Conservation (phyloP, 1,139 yeast genomes). For the Blastobotrys arbuscula region DNA sequence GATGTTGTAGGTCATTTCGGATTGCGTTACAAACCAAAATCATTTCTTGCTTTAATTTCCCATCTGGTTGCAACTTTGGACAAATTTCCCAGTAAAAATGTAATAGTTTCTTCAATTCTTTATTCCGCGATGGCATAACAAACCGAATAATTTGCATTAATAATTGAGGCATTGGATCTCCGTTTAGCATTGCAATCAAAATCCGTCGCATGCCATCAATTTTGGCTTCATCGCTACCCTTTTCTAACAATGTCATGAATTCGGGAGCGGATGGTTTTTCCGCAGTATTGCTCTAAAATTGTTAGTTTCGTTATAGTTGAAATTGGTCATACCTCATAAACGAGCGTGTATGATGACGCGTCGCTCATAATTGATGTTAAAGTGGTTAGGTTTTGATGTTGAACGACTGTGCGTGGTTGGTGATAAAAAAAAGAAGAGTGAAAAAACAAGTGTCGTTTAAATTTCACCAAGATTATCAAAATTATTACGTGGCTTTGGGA, state of each 20-base stretch:
- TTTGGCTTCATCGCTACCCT: constrained; percentile 83
- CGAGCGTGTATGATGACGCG: constrained; percentile 33
- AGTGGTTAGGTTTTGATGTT: background rate
- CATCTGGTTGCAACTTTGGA: constrained; percentile 81
- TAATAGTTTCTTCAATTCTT: constrained; percentile 83
- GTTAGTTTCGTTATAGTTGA: background rate
- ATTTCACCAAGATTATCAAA: background rate
- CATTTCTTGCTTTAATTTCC: constrained; percentile 97
- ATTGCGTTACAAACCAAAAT: constrained; percentile 96
- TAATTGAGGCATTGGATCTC: constrained; percentile 90
- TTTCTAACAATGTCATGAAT: constrained; percentile 75
- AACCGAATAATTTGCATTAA: constrained; percentile 96
- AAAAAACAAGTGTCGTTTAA: constrained; percentile 4
- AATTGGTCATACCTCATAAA: constrained; percentile 29
- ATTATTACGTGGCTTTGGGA: constrained; percentile 6
- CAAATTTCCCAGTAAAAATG: constrained; percentile 99
- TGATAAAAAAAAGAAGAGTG: background rate
- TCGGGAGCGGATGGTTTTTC: constrained; percentile 69
- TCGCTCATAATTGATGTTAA: constrained; percentile 27
- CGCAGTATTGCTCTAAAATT: constrained; percentile 36
- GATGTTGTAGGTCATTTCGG: constrained; percentile 95
- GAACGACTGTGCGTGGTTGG: background rate
- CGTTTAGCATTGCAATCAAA: constrained; percentile 80
- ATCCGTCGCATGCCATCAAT: constrained; percentile 87
- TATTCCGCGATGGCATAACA: constrained; percentile 92